Base-by-base conservation (phyloP, 495 filamentous ascomycete species). In the Podospora comata region DNA sequence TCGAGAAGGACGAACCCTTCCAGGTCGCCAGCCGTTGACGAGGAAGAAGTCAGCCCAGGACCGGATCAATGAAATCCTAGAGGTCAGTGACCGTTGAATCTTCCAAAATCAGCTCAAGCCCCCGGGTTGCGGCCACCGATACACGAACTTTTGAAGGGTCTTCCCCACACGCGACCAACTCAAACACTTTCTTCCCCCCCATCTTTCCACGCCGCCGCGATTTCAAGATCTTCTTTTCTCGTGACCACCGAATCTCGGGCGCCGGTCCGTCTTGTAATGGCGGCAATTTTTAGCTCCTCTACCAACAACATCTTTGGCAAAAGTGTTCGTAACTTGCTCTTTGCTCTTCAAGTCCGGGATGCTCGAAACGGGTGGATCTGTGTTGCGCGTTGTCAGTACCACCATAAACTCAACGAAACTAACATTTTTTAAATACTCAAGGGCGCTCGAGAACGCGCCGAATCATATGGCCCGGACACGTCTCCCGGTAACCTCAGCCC, bases 11-110 rank as follows among this genome's bases (percentile, higher is more conserved):
- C 62, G 32, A 65, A 44, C 39, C 20, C 20, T 30, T 13, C 34
- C 61, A 63, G n/a, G n/a, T 32, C 61, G 61, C 20, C 73, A 64
- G 60, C 64, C 70, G 32, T 20, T 56, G 48, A 32, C 53, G 48
- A 44, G 75, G n/a, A 65, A 75, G 27, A 68, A 66, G 65, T 79
- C 79, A 11, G 76, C 79, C 15, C 76, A 81, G 57, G 77, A 81
- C 19, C 77, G 81, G 48, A 68, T 83, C 65, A 75, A 75, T 65
- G 72, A 74, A 16, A 82, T 83, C 71, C 79, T 83, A 65, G 76
- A 83, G 80, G 81, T 83, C 57, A 74, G 77, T 78, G 67, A n/a
- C 27, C 57, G 9, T 55, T 28, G 26, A 27, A 28, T 39, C 64
- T n/a, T 20, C 30, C 4, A 32, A 62, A 11, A 2, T 11, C 5